Evolutionary conservation across 345 rosid genomes (phyloP).

Genomic region (Gossypioides kirkii): DNA sequence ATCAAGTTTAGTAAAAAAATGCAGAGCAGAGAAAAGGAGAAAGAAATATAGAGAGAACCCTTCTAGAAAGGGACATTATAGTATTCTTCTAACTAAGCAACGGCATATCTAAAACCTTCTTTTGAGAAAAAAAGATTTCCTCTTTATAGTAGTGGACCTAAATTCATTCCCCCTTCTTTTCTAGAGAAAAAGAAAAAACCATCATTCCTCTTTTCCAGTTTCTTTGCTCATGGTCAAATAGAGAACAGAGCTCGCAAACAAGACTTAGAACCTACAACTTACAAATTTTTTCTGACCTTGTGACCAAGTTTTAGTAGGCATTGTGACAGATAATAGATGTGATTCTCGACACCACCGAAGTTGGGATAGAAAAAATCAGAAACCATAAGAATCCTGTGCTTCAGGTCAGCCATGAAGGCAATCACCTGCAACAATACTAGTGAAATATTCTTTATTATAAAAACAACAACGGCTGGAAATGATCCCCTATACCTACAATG

Average conservation of each 20-base stretch:
- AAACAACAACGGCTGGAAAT: background rate
- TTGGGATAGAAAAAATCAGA: slow-evolving; percentile 97
- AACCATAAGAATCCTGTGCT: slow-evolving; percentile 78
- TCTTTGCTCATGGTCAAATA: background rate
- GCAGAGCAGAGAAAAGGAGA: background rate
- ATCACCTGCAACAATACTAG: slow-evolving; percentile 26
- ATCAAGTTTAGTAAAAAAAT: background rate
- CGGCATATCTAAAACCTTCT: background rate
- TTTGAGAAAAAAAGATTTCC: background rate
- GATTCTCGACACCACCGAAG: slow-evolving; percentile 94
- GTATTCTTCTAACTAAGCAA: background rate
- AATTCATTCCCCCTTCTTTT: no score
- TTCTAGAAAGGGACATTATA: background rate
- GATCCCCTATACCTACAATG: background rate
- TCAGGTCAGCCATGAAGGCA: slow-evolving; percentile 45
- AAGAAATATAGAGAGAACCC: background rate
- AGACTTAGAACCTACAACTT: slow-evolving; percentile 2
- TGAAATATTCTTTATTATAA: background rate
- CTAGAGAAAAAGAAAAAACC: background rate
- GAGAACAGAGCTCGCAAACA: background rate
- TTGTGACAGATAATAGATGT: slow-evolving; percentile 86
- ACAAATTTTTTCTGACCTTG: slow-evolving; percentile 48
- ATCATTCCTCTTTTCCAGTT: background rate
- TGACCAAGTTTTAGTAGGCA: slow-evolving; percentile 88
- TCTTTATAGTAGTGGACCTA: no score